These are phyloP conservation scores for Fallopia convolvulus DNA, from an alignment of 148 eudicot genomes.

Conservation along the genomic window DNA sequence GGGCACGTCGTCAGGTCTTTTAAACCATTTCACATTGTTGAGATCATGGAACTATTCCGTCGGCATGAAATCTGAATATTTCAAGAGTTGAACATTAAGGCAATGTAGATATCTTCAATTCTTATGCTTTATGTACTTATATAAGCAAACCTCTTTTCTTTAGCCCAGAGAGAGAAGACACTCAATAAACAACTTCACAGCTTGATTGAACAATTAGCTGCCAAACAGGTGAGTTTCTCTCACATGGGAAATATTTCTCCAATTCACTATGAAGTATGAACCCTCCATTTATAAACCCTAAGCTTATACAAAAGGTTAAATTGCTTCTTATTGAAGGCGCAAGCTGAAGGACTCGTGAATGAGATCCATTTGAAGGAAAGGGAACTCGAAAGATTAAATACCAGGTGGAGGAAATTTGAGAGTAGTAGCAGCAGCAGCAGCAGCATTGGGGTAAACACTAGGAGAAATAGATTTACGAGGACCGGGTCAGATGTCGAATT, in stretches of 20 bases:
- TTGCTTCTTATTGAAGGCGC: slow-evolving; percentile 42
- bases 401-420: slow-evolving; percentile 55
- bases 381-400: slow-evolving; percentile 75
- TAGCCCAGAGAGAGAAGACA: slow-evolving; percentile 93
- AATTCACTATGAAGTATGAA: not conserved
- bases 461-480: slow-evolving; percentile 62
- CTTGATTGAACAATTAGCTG: slow-evolving; percentile 83
- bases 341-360: slow-evolving; percentile 73
- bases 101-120: not conserved
- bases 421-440: slow-evolving; percentile 13
- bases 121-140: not conserved
- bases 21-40: not conserved
- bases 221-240: slow-evolving; percentile 62
- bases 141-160: slow-evolving; percentile 1
- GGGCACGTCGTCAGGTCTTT: not conserved
- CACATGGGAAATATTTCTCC: not conserved
- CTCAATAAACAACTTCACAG: slow-evolving; percentile 94
- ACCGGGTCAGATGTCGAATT: slow-evolving; percentile 33
- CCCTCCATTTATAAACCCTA: not conserved
- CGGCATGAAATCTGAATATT: not conserved
- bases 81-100: not conserved
- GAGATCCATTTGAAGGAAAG: slow-evolving; percentile 82
- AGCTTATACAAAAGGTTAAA: not conserved
- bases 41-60: not conserved
- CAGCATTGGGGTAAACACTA: slow-evolving; percentile 43